These are phyloP conservation scores for Alternaria conjuncta DNA, from an alignment of 2,329 filamentous ascomycete species.

Conservation along the genomic window DNA sequence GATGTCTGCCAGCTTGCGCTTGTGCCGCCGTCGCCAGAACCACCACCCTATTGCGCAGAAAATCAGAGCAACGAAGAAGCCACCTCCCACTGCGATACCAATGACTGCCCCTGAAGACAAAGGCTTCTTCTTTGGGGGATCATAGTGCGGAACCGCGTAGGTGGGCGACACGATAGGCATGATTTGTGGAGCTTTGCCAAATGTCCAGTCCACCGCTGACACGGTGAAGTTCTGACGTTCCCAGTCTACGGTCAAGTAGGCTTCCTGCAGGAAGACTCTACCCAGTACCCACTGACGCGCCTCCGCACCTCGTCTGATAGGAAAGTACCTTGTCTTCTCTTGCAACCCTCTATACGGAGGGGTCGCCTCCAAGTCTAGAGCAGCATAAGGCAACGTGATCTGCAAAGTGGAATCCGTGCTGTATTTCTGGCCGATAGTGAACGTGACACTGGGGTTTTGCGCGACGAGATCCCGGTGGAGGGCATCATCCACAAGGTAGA, in stretches of 20 bases:
- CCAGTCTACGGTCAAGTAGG: constrained; percentile 60
- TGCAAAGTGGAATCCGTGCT: constrained; percentile 47
- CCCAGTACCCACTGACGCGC: constrained; percentile 67
- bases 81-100: constrained; percentile 52
- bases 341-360: constrained; percentile 62
- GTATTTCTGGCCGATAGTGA: constrained; percentile 50
- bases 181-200: constrained; percentile 34
- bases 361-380: constrained; percentile 56
- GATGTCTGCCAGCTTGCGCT: constrained; percentile 25
- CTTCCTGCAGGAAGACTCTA: constrained; percentile 73
- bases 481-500: constrained; percentile 69
- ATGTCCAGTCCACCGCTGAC: constrained; percentile 47
- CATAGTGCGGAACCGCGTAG: constrained; percentile 19
- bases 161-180: constrained; percentile 42
- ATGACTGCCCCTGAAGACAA: constrained; percentile 48
- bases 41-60: constrained; percentile 41
- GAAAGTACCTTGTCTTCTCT: constrained; percentile 70
- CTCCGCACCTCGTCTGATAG: constrained; percentile 64
- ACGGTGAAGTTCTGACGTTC: constrained; percentile 56
- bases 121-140: constrained; percentile 1
- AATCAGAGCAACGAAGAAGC: constrained; percentile 43
- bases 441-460: constrained; percentile 53
- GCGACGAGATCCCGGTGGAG: constrained; percentile 59
- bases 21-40: constrained; percentile 41
- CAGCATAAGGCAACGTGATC: constrained; percentile 57